These are phyloP conservation scores for Holtermannia corniformis DNA, from an alignment of 768 basidiomycete species.

Conservation along the genomic window DNA sequence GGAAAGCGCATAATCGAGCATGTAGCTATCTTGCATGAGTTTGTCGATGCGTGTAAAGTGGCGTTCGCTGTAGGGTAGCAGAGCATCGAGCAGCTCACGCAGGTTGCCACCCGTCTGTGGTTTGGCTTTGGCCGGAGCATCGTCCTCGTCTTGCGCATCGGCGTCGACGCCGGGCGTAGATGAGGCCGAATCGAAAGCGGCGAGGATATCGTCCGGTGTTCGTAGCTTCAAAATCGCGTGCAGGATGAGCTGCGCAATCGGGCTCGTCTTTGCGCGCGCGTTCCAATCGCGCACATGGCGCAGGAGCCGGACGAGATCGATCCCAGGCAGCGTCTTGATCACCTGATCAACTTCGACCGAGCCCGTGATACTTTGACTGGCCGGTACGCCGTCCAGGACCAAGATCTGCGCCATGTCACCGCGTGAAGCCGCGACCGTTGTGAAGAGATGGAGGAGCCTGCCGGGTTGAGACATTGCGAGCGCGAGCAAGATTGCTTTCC, in stretches of 20 bases:
- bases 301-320: constrained; percentile 72
- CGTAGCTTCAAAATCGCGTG: constrained; percentile 71
- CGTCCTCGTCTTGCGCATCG: constrained; percentile 12
- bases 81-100: constrained; percentile 65
- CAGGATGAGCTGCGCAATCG: constrained; percentile 72
- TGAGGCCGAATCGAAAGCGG: constrained; percentile 49
- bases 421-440: constrained; percentile 47
- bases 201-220: constrained; percentile 61
- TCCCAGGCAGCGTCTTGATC: constrained; percentile 57
- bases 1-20: constrained; percentile 62
- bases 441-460: constrained; percentile 65
- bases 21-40: constrained; percentile 87
- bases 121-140: neutral
- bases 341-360: constrained; percentile 68
- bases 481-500: constrained; percentile 80
- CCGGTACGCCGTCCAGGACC: constrained; percentile 18
- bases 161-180: constrained; percentile 3
- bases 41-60: constrained; percentile 77
- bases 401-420: constrained; percentile 3
- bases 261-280: constrained; percentile 77
- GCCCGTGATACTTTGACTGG: constrained; percentile 50
- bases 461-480: constrained; percentile 90
- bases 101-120: neutral
- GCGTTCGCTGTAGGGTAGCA: constrained; percentile 90
- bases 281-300: constrained; percentile 87